phyloP scores from a whole-genome alignment of 148 eudicot species.

The Tetragonia tetragonoides region DNA sequence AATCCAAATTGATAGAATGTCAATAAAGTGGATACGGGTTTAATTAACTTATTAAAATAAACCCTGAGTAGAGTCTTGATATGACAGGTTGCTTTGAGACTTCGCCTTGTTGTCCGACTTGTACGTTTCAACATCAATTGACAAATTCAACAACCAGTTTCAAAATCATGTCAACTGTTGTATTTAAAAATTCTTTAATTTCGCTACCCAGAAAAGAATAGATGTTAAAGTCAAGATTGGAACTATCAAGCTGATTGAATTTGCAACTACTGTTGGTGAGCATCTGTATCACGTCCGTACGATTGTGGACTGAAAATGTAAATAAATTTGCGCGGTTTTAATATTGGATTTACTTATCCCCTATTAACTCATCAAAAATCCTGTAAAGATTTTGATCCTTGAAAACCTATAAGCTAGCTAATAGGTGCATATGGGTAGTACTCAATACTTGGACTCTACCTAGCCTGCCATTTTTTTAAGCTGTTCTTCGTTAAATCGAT shows the following conservation, averaged over 20 bases:
- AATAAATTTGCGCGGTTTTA: background rate
- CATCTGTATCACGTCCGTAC: constrained; percentile 22
- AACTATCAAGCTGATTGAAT: constrained; percentile 18
- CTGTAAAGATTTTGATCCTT: background rate
- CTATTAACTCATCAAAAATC: background rate
- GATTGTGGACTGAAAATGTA: background rate
- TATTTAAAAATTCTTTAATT: background rate
- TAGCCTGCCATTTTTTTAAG: background rate
- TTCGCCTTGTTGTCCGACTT: constrained; percentile 22
- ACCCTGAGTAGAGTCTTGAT: constrained; percentile 4
- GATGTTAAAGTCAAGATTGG: constrained; percentile 28
- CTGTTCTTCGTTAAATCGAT: background rate
- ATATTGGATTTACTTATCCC: background rate
- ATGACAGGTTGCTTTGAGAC: constrained; percentile 25
- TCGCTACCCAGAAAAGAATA: background rate
- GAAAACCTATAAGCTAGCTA: background rate
- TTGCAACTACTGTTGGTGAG: constrained; percentile 20
- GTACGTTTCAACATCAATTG: constrained; percentile 30
- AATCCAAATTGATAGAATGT: constrained; percentile 37
- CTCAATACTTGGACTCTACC: background rate
- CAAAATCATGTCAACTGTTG: constrained; percentile 25
- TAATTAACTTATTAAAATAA: background rate
- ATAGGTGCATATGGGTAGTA: background rate
- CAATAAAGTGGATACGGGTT: constrained; percentile 28
- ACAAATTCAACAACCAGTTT: constrained; percentile 27